These are phyloP conservation scores for Leptographium radiaticola DNA, from an alignment of 2,329 filamentous ascomycete genomes.

Conservation along the genomic window DNA sequence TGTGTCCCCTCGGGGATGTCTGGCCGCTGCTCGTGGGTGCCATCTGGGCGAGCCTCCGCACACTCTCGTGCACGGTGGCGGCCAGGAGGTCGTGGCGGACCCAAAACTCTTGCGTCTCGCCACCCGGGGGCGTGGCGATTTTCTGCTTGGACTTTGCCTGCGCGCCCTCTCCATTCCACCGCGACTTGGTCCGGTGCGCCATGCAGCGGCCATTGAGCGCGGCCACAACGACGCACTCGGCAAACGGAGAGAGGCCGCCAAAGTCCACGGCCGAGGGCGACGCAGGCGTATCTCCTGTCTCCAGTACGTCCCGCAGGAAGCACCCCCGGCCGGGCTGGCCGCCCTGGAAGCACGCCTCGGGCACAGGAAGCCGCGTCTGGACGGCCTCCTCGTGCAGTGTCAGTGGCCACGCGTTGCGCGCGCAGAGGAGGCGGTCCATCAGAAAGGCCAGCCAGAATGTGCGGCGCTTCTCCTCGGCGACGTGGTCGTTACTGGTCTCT, in stretches of 20 bases:
- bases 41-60: neutral
- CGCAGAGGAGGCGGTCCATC: neutral
- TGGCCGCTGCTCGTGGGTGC: neutral
- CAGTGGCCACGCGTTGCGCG: neutral
- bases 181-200: neutral
- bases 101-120: neutral
- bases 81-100: neutral
- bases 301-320: neutral
- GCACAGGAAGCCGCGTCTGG: neutral
- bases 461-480: neutral
- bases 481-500: neutral
- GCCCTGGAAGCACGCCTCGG: neutral
- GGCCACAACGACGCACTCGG: neutral
- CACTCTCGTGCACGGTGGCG: neutral
- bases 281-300: neutral
- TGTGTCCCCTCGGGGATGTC: too few relatives aligned
- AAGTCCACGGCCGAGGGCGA: neutral
- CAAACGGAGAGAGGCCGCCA: neutral
- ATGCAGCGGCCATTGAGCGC: neutral
- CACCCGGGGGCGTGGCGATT: neutral
- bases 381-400: neutral
- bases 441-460: neutral
- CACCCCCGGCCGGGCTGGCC: neutral
- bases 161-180: too few relatives aligned
- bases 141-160: too few relatives aligned